phyloP scores from a whole-genome alignment of 2,329 filamentous ascomycete species.

The Cryphonectria japonica region DNA sequence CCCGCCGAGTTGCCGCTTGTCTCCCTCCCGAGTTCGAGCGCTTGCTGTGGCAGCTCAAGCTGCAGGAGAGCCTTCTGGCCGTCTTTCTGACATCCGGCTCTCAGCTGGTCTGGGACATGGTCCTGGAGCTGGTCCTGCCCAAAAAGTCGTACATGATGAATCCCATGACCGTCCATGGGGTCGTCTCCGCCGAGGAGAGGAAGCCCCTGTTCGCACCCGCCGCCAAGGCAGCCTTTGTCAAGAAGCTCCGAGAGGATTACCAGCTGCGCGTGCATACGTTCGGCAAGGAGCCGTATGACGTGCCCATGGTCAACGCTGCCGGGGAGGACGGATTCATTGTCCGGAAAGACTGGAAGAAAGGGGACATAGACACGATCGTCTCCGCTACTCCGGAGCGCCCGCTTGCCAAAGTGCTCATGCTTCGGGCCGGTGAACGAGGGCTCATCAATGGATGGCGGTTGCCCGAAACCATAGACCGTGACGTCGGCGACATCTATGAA shows the following conservation, averaged over 20 bases:
- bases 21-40: neutral
- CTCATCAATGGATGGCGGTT: neutral
- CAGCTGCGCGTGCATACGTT: slow-evolving; percentile 13
- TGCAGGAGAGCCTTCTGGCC: neutral
- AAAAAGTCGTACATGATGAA: neutral
- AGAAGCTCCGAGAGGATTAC: slow-evolving; percentile 1
- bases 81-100: neutral
- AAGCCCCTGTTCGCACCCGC: slow-evolving; percentile 31
- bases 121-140: neutral
- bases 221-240: slow-evolving; percentile 47
- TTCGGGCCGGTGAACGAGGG: neutral
- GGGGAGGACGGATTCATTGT: neutral
- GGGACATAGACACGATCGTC: neutral
- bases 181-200: neutral
- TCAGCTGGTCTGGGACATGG: neutral
- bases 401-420: neutral
- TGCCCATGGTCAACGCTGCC: slow-evolving; percentile 20
- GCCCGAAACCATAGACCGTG: neutral
- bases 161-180: neutral
- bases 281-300: slow-evolving; percentile 16
- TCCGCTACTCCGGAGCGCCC: neutral
- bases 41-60: slow-evolving; percentile 9
- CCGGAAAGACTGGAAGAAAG: neutral
- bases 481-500: neutral
- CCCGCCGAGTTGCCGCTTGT: neutral